These are phyloP conservation scores for Osmozyma mogii DNA, from an alignment of 805 yeast species.

Conservation along the genomic window DNA sequence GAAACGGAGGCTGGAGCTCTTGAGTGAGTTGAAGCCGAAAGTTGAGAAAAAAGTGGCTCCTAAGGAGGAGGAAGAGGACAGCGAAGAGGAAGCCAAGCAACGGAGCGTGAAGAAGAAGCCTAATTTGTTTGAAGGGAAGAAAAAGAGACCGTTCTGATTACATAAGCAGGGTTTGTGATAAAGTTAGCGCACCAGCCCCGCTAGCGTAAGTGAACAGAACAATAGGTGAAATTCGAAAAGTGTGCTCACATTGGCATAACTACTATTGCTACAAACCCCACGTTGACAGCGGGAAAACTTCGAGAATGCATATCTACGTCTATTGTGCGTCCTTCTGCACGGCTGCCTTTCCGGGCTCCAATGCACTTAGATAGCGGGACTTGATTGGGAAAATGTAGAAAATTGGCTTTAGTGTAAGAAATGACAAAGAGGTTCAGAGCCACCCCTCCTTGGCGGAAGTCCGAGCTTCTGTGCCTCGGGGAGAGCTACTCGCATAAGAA, in stretches of 20 bases:
- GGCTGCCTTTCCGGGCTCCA: slow-evolving; percentile 1
- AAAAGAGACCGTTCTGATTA: slow-evolving; percentile 3
- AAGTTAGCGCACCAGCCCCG: too few species aligned
- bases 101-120: slow-evolving; percentile 1
- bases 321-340: slow-evolving; percentile 1
- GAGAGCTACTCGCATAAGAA: background rate
- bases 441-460: background rate
- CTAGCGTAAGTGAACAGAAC: too few species aligned
- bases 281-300: slow-evolving; percentile 2
- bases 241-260: too few species aligned
- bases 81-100: too few species aligned
- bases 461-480: background rate
- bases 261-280: too few species aligned
- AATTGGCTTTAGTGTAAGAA: background rate
- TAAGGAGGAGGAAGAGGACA: too few species aligned
- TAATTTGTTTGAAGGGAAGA: slow-evolving; percentile 2
- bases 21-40: slow-evolving; percentile 6
- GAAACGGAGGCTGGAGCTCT: slow-evolving; percentile 5
- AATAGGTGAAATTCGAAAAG: too few species aligned
- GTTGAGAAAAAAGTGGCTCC: too few species aligned
- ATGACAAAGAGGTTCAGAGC: background rate
- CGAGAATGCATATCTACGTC: background rate
- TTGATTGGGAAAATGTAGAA: slow-evolving; percentile 1
- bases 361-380: background rate
- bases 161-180: too few species aligned